Evolutionary conservation across 305 asterid species (phyloP).

Genomic region (Caryopteris hybrid): DNA sequence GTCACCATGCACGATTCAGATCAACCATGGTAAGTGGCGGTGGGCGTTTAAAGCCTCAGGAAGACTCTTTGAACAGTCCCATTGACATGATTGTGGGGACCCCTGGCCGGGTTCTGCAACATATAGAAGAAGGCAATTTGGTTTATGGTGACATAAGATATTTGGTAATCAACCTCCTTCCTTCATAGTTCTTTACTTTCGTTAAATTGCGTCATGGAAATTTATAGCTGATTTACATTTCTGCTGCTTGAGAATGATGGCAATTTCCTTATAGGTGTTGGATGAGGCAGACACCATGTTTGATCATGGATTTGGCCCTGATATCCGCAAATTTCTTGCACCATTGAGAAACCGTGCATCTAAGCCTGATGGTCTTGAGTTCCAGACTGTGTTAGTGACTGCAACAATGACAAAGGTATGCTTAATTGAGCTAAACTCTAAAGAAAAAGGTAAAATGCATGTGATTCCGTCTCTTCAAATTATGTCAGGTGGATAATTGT

Average conservation of each 20-base stretch:
- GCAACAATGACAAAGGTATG: conserved; percentile 98
- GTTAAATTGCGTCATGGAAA: background rate
- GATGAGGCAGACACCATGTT: conserved; percentile 99
- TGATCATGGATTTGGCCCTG: conserved; percentile 99
- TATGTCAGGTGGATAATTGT: background rate
- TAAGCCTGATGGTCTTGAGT: conserved; percentile 58
- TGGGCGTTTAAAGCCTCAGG: conserved; percentile 92
- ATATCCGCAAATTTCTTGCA: conserved; percentile 80
- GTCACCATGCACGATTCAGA: conserved; percentile 95
- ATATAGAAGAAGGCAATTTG: conserved; percentile 91
- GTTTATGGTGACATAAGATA: conserved; percentile 96
- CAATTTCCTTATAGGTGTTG: conserved; percentile 58
- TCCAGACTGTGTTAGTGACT: conserved; percentile 90
- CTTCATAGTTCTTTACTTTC: background rate
- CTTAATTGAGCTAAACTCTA: background rate
- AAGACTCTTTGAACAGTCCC: conserved; percentile 81
- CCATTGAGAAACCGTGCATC: conserved; percentile 87
- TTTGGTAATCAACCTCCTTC: conserved; percentile 47
- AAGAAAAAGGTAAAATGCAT: background rate
- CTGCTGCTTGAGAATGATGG: conserved; percentile 12
- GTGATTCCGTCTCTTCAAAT: background rate
- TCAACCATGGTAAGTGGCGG: conserved; percentile 99
- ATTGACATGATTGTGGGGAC: conserved; percentile 99
- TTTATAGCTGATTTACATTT: conserved; percentile 1
- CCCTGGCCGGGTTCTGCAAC: conserved; percentile 96